Evolutionary conservation across 257 asterid species (phyloP).

Genomic region (Misopates orontium): DNA sequence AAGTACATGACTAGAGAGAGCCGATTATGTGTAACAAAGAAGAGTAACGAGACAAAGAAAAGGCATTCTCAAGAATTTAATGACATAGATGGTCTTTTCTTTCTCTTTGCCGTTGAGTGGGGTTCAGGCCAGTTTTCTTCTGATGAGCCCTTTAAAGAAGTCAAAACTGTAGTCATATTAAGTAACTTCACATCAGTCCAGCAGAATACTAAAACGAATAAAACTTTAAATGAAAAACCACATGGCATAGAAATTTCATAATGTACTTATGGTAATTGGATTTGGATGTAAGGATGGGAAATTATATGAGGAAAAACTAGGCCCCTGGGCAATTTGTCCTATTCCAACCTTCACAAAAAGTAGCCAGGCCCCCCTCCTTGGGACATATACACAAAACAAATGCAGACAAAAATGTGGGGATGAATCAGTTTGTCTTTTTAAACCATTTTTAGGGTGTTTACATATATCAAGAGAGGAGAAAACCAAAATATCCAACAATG

Average conservation of each 20-base stretch:
- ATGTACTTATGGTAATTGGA: background rate
- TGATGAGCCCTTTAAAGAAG: slow-evolving; percentile 81
- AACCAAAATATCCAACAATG: background rate
- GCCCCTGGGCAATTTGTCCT: slow-evolving; percentile 17
- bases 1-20: too few species aligned
- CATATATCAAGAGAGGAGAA: background rate
- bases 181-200: slow-evolving; percentile 23
- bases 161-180: slow-evolving; percentile 70
- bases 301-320: slow-evolving; percentile 6
- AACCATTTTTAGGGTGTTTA: slow-evolving; percentile 5
- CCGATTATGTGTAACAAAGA: too few species aligned
- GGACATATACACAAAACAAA: background rate
- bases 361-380: slow-evolving; percentile 12
- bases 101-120: slow-evolving; percentile 18
- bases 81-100: slow-evolving; percentile 17
- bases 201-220: slow-evolving; percentile 8
- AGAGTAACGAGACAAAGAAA: background rate
- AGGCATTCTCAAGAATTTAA: slow-evolving; percentile 31
- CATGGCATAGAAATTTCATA: slow-evolving; percentile 15
- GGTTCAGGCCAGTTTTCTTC: slow-evolving; percentile 57
- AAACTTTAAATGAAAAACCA: slow-evolving; percentile 25
- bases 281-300: slow-evolving; percentile 15
- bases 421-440: background rate
- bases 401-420: background rate
- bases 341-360: slow-evolving; percentile 14